Conservation (phyloP, 2,329 filamentous ascomycete genomes). For the Epichloe gansuensis region DNA sequence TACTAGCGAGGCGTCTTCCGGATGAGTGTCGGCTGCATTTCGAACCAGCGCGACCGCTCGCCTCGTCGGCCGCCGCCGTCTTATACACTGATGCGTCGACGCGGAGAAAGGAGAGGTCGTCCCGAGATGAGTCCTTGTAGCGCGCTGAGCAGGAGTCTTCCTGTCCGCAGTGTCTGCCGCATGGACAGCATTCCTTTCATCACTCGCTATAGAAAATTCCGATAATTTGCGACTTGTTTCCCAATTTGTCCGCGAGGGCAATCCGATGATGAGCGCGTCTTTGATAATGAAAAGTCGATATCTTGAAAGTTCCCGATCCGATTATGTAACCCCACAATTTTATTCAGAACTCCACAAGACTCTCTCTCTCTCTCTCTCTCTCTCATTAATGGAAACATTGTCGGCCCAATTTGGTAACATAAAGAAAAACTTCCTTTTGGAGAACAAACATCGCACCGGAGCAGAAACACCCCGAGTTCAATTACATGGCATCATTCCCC, state of each 20-base stretch:
- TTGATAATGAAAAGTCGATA: neutral
- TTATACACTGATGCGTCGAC: conserved; percentile 1
- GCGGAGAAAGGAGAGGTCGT: conserved; percentile 3
- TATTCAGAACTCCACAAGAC: neutral
- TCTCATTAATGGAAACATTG: too few relatives aligned
- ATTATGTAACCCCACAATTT: conserved; percentile 3
- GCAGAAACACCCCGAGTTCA: too few relatives aligned
- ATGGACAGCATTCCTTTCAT: neutral
- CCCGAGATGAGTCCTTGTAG: neutral
- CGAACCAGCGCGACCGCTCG: neutral
- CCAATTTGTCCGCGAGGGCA: too few relatives aligned
- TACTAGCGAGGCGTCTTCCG: neutral
- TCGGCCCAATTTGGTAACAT: too few relatives aligned
- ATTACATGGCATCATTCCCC: too few relatives aligned
- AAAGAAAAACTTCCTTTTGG: too few relatives aligned
- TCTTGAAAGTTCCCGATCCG: neutral
- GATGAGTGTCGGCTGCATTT: too few relatives aligned
- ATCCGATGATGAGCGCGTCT: too few relatives aligned
- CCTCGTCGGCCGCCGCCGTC: conserved; percentile 3
- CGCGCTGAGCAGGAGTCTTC: neutral
- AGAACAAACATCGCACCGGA: too few relatives aligned
- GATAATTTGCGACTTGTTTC: too few relatives aligned
- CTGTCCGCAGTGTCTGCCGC: neutral
- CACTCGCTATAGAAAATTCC: too few relatives aligned
- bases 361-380: neutral